Evolutionary conservation across 2,329 filamentous ascomycete genomes (phyloP), one percentile per base, ranked within the genome.

Genomic region (Colletotrichum sp.): DNA sequence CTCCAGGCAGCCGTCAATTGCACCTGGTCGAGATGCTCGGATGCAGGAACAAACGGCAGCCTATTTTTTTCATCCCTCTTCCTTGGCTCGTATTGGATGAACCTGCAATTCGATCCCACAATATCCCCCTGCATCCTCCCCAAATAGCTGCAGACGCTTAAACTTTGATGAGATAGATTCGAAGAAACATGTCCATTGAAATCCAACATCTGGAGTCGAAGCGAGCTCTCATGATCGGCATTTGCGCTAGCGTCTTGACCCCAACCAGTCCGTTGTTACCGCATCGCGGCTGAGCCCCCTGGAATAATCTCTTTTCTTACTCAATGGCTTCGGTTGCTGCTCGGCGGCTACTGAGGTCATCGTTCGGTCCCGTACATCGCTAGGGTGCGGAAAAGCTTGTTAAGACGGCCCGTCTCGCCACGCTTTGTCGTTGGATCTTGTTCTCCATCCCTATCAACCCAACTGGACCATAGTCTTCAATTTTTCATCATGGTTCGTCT

Each of bases 1-100:
- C 49, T 76, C 73, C 15, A 76, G 73, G 73, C 73, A 76, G 73
- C 70, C 73, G 32, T 52, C 39, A 68, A 64, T 62, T 36, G 49
- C 55, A 71, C 67, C 70, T 62, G 61, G 29, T 25, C 44, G 30
- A 57, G 39, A 8, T 67, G 30, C 49, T 62, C 57, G n/a, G n/a
- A 65, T 59, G 63, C 69, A 68, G 55, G 69, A 75, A 61, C 57
- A 62, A 62, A 76, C 63, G 25, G 34, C 57, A 57, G 62, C 49
- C 62, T 65, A 30, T 25, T 44, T 27, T 3, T 29, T 6, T 9
- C 49, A 22, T 52, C 25, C 13, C 30, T 62, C 62, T 27, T 52
- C 59, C 63, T 44, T 36, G 57, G 44, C 29, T 63, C 57, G 57
- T 59, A 76, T 61, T 69, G 73, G 64, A 73, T 49, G 73, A 73